phyloP scores from a whole-genome alignment of 306 rosid genomes.

The Casuarina cunninghamiana region DNA sequence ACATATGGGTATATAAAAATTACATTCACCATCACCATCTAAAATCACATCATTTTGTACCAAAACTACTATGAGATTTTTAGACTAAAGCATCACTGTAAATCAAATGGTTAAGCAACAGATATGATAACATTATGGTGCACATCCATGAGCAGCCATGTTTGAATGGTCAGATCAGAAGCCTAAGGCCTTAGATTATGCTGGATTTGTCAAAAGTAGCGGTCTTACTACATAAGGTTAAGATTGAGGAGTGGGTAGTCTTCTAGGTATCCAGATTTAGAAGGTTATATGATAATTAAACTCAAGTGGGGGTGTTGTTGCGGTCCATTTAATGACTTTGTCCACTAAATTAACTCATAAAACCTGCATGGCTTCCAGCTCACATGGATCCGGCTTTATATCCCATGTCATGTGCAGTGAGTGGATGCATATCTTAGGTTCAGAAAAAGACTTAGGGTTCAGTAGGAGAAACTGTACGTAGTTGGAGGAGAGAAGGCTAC shows the following conservation, averaged over 20 bases:
- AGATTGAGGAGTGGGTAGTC: background rate
- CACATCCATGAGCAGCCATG: background rate
- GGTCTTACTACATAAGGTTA: background rate
- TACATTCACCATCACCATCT: no score
- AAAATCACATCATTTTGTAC: no score
- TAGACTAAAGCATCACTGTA: no score
- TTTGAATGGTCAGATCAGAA: background rate
- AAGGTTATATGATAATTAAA: background rate
- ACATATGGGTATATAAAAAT: no score
- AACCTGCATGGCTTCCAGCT: slow-evolving; percentile 16
- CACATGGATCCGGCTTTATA: background rate
- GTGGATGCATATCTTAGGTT: background rate
- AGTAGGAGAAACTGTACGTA: no score
- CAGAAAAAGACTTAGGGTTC: background rate
- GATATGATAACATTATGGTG: background rate
- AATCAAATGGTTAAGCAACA: no score
- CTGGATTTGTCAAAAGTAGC: background rate
- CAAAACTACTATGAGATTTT: no score
- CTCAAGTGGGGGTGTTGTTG: slow-evolving; percentile 14
- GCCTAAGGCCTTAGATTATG: background rate
- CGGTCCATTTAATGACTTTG: slow-evolving; percentile 5
- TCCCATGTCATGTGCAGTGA: background rate
- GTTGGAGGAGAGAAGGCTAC: no score
- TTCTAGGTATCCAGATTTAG: background rate
- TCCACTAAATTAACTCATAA: slow-evolving; percentile 2